These are phyloP conservation scores for Mikania micrantha DNA, from an alignment of 129 eudicot species.

Conservation along the genomic window DNA sequence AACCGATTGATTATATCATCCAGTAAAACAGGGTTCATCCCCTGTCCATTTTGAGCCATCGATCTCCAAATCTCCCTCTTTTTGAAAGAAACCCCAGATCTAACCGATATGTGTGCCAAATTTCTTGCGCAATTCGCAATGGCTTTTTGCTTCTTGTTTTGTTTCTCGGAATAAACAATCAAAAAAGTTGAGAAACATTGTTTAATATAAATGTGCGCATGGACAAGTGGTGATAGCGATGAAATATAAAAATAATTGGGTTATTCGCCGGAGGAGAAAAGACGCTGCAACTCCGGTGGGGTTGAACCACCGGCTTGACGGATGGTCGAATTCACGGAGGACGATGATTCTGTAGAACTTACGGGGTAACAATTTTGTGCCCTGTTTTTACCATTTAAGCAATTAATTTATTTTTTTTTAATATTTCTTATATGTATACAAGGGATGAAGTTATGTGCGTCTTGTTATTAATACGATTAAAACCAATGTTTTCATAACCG, in stretches of 20 bases:
- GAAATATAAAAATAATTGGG: neutral
- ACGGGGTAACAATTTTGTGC: neutral
- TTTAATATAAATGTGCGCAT: constrained; percentile 13
- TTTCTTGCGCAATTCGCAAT: constrained; percentile 16
- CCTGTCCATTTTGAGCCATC: constrained; percentile 50
- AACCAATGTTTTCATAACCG: too few relatives aligned
- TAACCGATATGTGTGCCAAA: neutral
- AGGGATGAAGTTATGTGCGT: too few relatives aligned
- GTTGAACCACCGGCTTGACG: constrained; percentile 33
- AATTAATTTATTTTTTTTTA: too few relatives aligned
- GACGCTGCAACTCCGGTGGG: constrained; percentile 35
- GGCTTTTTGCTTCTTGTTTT: neutral
- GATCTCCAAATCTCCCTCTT: neutral
- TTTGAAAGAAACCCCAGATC: constrained; percentile 28
- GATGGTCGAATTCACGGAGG: too few relatives aligned
- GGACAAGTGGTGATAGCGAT: constrained; percentile 21
- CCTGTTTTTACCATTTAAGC: neutral
- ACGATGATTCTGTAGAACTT: neutral
- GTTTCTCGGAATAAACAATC: constrained; percentile 12
- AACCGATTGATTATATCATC: constrained; percentile 65
- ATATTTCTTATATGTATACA: too few relatives aligned
- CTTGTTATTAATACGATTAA: too few relatives aligned
- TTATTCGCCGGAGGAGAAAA: constrained; percentile 5
- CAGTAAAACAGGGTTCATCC: constrained; percentile 40
- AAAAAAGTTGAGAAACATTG: neutral